Percentiles rank a stretch among this genome's conserved stretches.
Evolutionary conservation across 1,139 yeast species (phyloP).

Genomic region (Eremothecium coryli): DNA sequence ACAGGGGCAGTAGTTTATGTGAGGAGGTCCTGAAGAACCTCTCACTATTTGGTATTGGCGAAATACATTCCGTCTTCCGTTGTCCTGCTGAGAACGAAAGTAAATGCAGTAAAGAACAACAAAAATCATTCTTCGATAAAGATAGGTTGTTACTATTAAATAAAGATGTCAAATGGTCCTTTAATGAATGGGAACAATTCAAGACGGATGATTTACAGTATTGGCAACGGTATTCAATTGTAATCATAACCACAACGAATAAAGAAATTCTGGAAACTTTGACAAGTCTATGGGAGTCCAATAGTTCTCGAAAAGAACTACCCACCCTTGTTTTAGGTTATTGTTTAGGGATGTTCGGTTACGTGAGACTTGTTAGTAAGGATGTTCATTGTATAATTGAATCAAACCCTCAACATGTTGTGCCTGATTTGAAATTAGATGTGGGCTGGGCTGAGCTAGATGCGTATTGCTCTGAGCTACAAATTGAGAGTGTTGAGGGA

Average conservation of each 20-base stretch:
- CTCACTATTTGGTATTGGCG: conserved; percentile 71
- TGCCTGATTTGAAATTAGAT: conserved; percentile 63
- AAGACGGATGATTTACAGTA: neutral
- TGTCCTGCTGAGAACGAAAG: conserved; percentile 1
- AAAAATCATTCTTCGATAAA: conserved; percentile 1
- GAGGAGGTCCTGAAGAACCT: conserved; percentile 66
- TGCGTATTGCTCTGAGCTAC: conserved; percentile 39
- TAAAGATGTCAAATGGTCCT: neutral
- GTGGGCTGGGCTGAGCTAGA: conserved; percentile 69
- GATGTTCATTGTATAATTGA: conserved; percentile 61
- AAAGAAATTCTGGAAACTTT: conserved; percentile 1
- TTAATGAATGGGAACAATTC: conserved; percentile 1
- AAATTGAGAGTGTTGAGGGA: conserved; percentile 40
- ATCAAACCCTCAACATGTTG: conserved; percentile 58
- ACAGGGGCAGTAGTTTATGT: conserved; percentile 45
- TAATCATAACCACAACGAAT: conserved; percentile 5
- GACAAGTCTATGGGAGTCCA: conserved; percentile 1
- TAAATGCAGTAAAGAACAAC: neutral
- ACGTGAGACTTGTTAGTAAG: conserved; percentile 42
- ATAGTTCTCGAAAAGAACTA: neutral
- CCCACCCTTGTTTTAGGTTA: conserved; percentile 14
- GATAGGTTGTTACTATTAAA: neutral
- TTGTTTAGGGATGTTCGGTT: conserved; percentile 54
- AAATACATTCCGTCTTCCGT: conserved; percentile 51
- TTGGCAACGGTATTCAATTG: conserved; percentile 8